Evolutionary conservation across 305 asterid genomes (phyloP).

Genomic region (Withania somnifera): DNA sequence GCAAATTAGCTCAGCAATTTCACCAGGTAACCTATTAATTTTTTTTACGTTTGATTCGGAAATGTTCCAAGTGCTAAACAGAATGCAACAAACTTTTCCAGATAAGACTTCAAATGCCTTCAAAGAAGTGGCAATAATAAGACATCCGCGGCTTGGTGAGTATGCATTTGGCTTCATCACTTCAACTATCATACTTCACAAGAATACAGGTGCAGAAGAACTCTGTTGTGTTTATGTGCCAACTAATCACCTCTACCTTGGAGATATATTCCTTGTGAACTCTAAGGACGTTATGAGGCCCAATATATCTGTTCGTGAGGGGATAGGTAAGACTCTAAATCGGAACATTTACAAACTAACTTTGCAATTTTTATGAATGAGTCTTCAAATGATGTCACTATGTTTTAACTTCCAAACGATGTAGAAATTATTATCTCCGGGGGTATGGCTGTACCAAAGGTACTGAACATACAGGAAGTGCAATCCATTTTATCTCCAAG

Average conservation of each 20-base stretch:
- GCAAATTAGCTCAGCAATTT: slow-evolving; percentile 21
- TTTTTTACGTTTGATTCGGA: background rate
- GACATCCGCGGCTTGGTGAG: slow-evolving; percentile 30
- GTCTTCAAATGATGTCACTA: background rate
- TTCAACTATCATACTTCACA: slow-evolving; percentile 22
- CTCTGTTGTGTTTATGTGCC: slow-evolving; percentile 32
- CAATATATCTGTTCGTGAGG: slow-evolving; percentile 30
- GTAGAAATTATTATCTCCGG: slow-evolving; percentile 67
- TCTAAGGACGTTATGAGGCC: slow-evolving; percentile 29
- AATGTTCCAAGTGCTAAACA: background rate
- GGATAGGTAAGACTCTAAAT: slow-evolving; percentile 15
- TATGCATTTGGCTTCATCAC: slow-evolving; percentile 34
- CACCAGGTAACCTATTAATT: slow-evolving; percentile 20
- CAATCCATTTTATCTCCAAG: slow-evolving; percentile 44
- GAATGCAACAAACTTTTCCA: slow-evolving; percentile 2
- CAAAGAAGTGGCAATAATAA: slow-evolving; percentile 30
- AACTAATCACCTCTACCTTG: slow-evolving; percentile 32
- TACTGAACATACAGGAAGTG: slow-evolving; percentile 37
- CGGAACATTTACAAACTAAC: background rate
- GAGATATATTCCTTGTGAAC: slow-evolving; percentile 27
- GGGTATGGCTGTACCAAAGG: slow-evolving; percentile 55
- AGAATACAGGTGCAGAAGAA: slow-evolving; percentile 25
- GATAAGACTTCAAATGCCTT: slow-evolving; percentile 28
- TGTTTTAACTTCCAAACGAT: background rate
- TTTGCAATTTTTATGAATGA: background rate